Base-by-base conservation (phyloP, 371 early-diverging fungal genomes). In the Rhizopus microsporus region DNA sequence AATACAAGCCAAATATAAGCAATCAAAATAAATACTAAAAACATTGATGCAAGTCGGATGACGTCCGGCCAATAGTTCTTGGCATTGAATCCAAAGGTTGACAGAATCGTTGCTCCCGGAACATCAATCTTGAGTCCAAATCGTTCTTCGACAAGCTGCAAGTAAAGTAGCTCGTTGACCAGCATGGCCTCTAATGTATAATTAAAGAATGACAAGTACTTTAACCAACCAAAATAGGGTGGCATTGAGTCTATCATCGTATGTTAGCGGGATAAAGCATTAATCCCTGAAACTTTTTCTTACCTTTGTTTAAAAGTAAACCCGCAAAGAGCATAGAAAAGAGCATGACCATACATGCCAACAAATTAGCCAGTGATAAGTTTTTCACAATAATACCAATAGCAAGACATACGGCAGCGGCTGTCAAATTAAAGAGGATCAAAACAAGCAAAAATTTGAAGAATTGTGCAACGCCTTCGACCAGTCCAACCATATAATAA, bases 241-340 rank as follows among this genome's bases (percentile, higher is more conserved):
- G 94, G 91, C 57, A 96, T 92, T 5, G 89, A 83, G 50, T 89
- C 89, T 79, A 65, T 12, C n/a, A 8, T 56, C 34, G 33, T 16
- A 39, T 42, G 13, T 16, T 23, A 38, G 15, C 32, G 51, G 59
- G 1, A 32, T 42, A 39, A 56, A 9, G 45, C n/a, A 33, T 9
- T 30, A 44, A 33, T 6, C 32, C 7, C 2, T 34, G 16, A 32
- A 9, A 12, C 0, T 44, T n/a, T 29, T 55, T 30, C 37, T 50
- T 63, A 77, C 78, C 86, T 70, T 90, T 90, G 77, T 94, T 95
- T 51, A 97, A 72, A 49, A 97, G 74, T 5, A 94, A 80, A 4
- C 95, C 95, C 7, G 93, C 91, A 79, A 95, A 94, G 39, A 95
- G 65, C 89, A 97, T 93, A 33, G 88, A 87, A 67, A 95, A 93